phyloP scores from a whole-genome alignment of 257 asterid genomes.

The Euphrasia confusa region DNA sequence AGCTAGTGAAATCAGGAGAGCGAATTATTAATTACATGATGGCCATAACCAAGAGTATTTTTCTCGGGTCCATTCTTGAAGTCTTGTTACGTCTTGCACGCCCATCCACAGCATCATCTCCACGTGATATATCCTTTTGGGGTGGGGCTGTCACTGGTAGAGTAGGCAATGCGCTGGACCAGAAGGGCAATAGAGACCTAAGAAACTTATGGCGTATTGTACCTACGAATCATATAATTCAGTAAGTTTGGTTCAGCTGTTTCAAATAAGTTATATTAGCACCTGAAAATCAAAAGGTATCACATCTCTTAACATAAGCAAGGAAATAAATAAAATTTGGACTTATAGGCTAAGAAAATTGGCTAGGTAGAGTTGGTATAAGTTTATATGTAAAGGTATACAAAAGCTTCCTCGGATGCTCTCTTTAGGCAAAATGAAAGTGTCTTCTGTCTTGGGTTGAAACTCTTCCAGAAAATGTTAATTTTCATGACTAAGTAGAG shows the following conservation, averaged over 20 bases:
- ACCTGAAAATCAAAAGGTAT: constrained; percentile 1
- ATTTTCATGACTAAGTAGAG: not conserved
- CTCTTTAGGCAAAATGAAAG: not conserved
- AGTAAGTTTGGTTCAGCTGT: constrained; percentile 14
- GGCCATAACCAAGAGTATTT: constrained; percentile 75
- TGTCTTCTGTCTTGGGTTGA: not conserved
- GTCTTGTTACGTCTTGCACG: constrained; percentile 63
- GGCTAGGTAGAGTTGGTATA: not conserved
- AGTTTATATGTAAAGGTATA: constrained; percentile 4
- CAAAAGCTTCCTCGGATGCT: not conserved
- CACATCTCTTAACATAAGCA: constrained; percentile 10
- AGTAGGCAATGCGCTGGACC: constrained; percentile 86
- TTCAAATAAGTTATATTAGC: not conserved
- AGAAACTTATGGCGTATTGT: constrained; percentile 70
- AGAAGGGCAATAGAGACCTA: constrained; percentile 82
- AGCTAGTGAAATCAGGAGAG: constrained; percentile 17
- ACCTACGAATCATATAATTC: constrained; percentile 42
- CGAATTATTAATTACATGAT: constrained; percentile 44
- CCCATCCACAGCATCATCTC: constrained; percentile 62
- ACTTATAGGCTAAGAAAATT: not conserved
- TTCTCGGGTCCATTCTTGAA: constrained; percentile 92
- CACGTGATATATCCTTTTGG: constrained; percentile 42
- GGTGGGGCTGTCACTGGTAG: constrained; percentile 93
- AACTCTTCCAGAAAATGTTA: not conserved
- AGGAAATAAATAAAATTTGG: not conserved